phyloP scores from a whole-genome alignment of 192 early-diverging fungal species.

The Linnemannia schmuckeri region DNA sequence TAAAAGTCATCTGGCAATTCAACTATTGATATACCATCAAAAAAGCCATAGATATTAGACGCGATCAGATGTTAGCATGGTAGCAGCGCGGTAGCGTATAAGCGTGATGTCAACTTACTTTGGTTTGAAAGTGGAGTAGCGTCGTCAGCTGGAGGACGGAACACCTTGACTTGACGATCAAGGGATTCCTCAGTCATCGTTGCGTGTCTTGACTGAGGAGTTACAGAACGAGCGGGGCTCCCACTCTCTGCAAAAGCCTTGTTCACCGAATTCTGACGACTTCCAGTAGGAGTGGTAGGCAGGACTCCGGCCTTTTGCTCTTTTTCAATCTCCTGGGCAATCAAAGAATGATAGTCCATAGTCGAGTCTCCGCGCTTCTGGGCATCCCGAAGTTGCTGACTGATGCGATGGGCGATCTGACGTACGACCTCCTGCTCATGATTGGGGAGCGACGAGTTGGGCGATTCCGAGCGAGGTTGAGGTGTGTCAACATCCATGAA shows the following conservation, averaged over 20 bases:
- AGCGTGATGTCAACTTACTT: conserved; percentile 31
- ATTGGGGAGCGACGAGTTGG: conserved; percentile 7
- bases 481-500: conserved; percentile 29
- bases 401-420: conserved; percentile 49
- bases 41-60: background rate
- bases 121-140: conserved; percentile 45
- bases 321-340: conserved; percentile 48
- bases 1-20: conserved; percentile 93
- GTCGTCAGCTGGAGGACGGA: conserved; percentile 62
- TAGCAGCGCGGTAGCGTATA: background rate
- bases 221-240: background rate
- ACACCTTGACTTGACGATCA: conserved; percentile 65
- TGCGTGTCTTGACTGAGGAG: background rate
- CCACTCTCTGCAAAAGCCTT: conserved; percentile 30
- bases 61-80: background rate
- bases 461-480: conserved; percentile 35
- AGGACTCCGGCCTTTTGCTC: conserved; percentile 41
- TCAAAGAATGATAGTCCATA: conserved; percentile 39
- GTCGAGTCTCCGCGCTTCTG: conserved; percentile 40
- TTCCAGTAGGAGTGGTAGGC: conserved; percentile 37
- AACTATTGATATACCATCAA: conserved; percentile 56
- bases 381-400: conserved; percentile 28
- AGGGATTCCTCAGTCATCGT: conserved; percentile 20
- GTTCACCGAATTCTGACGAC: conserved; percentile 38
- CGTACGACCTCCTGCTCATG: conserved; percentile 41